Evolutionary conservation across 2,329 filamentous ascomycete genomes (phyloP).

Genomic region (Arthrobotrys megalospora): DNA sequence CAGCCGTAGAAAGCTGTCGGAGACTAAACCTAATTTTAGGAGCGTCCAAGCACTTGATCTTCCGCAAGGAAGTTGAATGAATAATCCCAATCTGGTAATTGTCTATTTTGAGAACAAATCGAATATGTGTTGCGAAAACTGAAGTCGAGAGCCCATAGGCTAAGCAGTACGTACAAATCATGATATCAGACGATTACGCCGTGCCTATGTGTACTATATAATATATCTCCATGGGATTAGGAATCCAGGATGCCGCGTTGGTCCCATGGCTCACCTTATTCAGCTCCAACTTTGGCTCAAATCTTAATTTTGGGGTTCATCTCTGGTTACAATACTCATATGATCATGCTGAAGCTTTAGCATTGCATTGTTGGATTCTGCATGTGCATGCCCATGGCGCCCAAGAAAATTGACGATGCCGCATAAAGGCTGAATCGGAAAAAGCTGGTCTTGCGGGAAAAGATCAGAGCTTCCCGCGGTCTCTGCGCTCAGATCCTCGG

Average conservation of each 20-base stretch:
- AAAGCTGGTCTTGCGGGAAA: constrained; percentile 2
- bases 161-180: not conserved
- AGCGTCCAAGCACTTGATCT: constrained; percentile 33
- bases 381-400: not conserved
- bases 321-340: constrained; percentile 2
- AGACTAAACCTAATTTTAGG: constrained; percentile 30
- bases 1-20: constrained; percentile 29
- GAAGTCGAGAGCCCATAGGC: not conserved
- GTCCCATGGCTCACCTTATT: constrained; percentile 3
- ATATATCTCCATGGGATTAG: not conserved
- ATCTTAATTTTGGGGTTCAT: constrained; percentile 7
- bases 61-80: constrained; percentile 5
- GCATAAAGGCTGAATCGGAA: constrained; percentile 58
- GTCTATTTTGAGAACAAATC: constrained; percentile 24
- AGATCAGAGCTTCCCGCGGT: not conserved
- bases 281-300: constrained; percentile 6
- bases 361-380: constrained; percentile 6
- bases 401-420: not conserved
- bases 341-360: no score
- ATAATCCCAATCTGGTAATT: constrained; percentile 30
- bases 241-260: not conserved
- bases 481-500: constrained; percentile 42
- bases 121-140: constrained; percentile 17
- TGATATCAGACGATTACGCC: not conserved
- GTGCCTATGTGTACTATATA: not conserved